These are phyloP conservation scores for Tulasnella sp. DNA, from an alignment of 768 basidiomycete genomes.

Conservation along the genomic window DNA sequence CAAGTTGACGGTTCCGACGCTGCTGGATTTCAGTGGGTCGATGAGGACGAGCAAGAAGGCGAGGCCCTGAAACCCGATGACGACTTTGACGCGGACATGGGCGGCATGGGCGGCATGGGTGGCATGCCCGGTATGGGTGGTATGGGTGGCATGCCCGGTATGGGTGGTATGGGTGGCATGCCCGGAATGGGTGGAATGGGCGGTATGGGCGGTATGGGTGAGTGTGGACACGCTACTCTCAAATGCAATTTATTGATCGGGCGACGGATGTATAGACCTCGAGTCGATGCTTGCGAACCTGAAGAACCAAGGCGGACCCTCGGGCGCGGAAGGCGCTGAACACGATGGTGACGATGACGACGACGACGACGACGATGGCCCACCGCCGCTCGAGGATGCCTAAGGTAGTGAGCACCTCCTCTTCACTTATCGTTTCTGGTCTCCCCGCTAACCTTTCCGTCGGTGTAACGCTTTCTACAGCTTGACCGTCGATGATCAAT, in stretches of 20 bases:
- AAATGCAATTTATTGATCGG: too few relatives aligned
- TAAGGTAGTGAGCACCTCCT: slow-evolving; percentile 23
- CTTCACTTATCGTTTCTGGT: not conserved
- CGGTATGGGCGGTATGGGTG: slow-evolving; percentile 43
- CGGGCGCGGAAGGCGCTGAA: too few relatives aligned
- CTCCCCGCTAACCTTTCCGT: not conserved
- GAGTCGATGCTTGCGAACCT: slow-evolving; percentile 29
- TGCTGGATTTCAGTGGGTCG: slow-evolving; percentile 50
- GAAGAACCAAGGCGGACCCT: slow-evolving; percentile 11
- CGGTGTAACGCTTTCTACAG: not conserved
- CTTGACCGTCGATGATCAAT: not conserved
- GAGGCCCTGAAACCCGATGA: slow-evolving; percentile 32
- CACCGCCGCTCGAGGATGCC: slow-evolving; percentile 71
- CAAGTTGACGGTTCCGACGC: not conserved
- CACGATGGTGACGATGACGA: slow-evolving; percentile 37
- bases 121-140: slow-evolving; percentile 21
- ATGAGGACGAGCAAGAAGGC: slow-evolving; percentile 92
- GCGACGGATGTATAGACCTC: too few relatives aligned
- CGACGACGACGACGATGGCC: slow-evolving; percentile 50
- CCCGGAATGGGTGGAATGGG: slow-evolving; percentile 27
- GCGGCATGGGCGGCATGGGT: slow-evolving; percentile 21
- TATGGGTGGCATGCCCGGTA: slow-evolving; percentile 31
- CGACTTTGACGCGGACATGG: slow-evolving; percentile 28
- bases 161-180: slow-evolving; percentile 22
- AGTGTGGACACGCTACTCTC: too few relatives aligned